Conservation (phyloP, 192 early-diverging fungal genomes). For the Coemansia sp. region DNA sequence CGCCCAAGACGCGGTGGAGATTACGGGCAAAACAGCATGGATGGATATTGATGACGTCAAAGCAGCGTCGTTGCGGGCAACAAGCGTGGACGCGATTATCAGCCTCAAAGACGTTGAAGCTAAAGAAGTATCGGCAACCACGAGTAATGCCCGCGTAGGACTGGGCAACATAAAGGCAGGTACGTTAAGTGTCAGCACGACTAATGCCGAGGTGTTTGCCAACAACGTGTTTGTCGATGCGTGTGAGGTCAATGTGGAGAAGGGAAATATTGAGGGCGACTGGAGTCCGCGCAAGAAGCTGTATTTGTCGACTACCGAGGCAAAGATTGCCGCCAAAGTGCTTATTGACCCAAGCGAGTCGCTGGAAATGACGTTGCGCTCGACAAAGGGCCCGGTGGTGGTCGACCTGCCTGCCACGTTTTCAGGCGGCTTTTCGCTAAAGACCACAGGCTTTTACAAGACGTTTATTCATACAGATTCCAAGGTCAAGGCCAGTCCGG, state of each 20-base stretch:
- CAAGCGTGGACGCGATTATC: slow-evolving; percentile 47
- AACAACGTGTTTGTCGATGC: slow-evolving; percentile 19
- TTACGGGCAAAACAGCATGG: slow-evolving; percentile 41
- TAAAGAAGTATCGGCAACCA: slow-evolving; percentile 21
- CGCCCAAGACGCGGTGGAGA: slow-evolving; percentile 17
- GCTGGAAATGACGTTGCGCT: slow-evolving; percentile 29
- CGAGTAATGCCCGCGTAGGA: slow-evolving; percentile 44
- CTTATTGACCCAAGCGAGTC: slow-evolving; percentile 13
- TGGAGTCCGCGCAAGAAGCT: slow-evolving; percentile 46
- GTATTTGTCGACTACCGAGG: slow-evolving; percentile 31
- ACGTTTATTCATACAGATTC: slow-evolving; percentile 31
- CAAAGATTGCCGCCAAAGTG: slow-evolving; percentile 38
- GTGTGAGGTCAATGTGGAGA: slow-evolving; percentile 26
- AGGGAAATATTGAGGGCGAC: slow-evolving; percentile 43
- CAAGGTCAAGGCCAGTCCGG: slow-evolving; percentile 16
- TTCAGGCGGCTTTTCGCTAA: slow-evolving; percentile 35
- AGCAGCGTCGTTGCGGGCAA: slow-evolving; percentile 14
- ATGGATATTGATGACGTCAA: slow-evolving; percentile 53
- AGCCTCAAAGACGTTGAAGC: slow-evolving; percentile 50
- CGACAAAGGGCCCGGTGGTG: slow-evolving; percentile 34
- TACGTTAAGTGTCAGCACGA: slow-evolving; percentile 28
- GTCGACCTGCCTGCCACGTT: slow-evolving; percentile 44
- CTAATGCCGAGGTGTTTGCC: slow-evolving; percentile 34
- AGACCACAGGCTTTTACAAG: slow-evolving; percentile 38
- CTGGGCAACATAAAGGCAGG: slow-evolving; percentile 45